These are phyloP conservation scores for Rhinocladiella mackenziei DNA, from an alignment of 2,329 filamentous ascomycete species.

Conservation along the genomic window DNA sequence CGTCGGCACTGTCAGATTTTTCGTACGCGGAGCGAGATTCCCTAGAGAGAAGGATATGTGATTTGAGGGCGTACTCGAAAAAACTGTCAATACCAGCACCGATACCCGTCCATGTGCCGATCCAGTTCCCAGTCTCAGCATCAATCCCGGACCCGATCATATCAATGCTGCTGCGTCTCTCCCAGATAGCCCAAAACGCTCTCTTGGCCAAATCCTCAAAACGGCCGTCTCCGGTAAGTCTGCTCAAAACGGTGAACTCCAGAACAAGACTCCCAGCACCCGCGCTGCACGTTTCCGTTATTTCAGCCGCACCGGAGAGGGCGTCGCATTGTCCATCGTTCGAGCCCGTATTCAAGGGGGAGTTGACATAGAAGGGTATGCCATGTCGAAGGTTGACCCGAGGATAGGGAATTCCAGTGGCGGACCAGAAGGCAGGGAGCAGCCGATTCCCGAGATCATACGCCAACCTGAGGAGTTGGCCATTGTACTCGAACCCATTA, in stretches of 20 bases:
- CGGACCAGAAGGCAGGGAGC: constrained; percentile 85
- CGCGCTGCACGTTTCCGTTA: constrained; percentile 94
- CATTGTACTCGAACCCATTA: constrained; percentile 77
- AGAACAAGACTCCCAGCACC: constrained; percentile 93
- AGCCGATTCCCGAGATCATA: constrained; percentile 78
- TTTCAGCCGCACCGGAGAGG: constrained; percentile 53
- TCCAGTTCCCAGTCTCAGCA: constrained; percentile 85
- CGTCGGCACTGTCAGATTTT: constrained; percentile 40
- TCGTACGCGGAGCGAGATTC: constrained; percentile 45
- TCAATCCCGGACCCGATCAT: constrained; percentile 90
- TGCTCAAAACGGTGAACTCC: constrained; percentile 86
- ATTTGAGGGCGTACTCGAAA: constrained; percentile 96
- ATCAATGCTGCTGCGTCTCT: constrained; percentile 75
- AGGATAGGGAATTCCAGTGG: constrained; percentile 89
- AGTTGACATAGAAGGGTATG: constrained; percentile 88
- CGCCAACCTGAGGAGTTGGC: constrained; percentile 84
- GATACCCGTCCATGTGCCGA: constrained; percentile 84
- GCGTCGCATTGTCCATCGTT: constrained; percentile 23
- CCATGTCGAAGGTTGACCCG: constrained; percentile 87
- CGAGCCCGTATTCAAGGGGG: constrained; percentile 59
- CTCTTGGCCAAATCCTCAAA: constrained; percentile 87
- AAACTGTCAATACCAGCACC: constrained; percentile 97
- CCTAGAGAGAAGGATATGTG: constrained; percentile 82
- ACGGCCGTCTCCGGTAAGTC: constrained; percentile 77
- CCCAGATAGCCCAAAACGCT: constrained; percentile 98